Conservation (phyloP, 495 filamentous ascomycete genomes). For the Elasticomyces elasticus region DNA sequence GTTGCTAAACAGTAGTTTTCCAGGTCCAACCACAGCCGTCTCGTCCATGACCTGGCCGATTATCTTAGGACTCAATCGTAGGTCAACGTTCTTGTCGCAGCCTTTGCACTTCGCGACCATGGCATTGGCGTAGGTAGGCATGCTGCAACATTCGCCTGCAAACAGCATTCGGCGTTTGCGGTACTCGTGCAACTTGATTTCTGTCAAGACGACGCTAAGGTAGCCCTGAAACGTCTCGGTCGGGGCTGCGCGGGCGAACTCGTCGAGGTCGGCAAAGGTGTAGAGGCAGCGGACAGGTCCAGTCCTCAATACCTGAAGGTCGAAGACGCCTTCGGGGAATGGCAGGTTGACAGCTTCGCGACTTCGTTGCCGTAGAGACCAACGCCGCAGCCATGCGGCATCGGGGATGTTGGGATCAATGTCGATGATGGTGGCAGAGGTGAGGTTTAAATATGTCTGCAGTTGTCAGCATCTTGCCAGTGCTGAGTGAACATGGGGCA, state of each 20-base stretch:
- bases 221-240: slow-evolving; percentile 45
- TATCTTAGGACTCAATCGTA: slow-evolving; percentile 47
- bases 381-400: slow-evolving; percentile 46
- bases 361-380: slow-evolving; percentile 40
- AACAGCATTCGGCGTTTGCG: slow-evolving; percentile 42
- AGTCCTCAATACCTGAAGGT: slow-evolving; percentile 37
- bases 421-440: slow-evolving; percentile 42
- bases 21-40: slow-evolving; percentile 38
- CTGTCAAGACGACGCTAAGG: slow-evolving; percentile 47
- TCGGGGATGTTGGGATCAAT: slow-evolving; percentile 49
- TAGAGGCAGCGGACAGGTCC: slow-evolving; percentile 42
- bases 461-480: slow-evolving; percentile 4
- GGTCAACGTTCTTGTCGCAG: slow-evolving; percentile 36
- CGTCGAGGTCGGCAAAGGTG: slow-evolving; percentile 51
- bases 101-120: slow-evolving; percentile 40
- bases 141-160: slow-evolving; percentile 50
- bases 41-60: slow-evolving; percentile 47
- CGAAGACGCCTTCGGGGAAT: slow-evolving; percentile 45
- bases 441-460: slow-evolving; percentile 36
- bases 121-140: slow-evolving; percentile 46
- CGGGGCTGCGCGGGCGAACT: slow-evolving; percentile 31
- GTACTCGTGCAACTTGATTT: slow-evolving; percentile 41
- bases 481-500: neutral
- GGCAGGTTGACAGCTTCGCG: slow-evolving; percentile 44
- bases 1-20: slow-evolving; percentile 44